Evolutionary conservation across 257 asterid species (phyloP).

Genomic region (Oldenlandia corymbosa): DNA sequence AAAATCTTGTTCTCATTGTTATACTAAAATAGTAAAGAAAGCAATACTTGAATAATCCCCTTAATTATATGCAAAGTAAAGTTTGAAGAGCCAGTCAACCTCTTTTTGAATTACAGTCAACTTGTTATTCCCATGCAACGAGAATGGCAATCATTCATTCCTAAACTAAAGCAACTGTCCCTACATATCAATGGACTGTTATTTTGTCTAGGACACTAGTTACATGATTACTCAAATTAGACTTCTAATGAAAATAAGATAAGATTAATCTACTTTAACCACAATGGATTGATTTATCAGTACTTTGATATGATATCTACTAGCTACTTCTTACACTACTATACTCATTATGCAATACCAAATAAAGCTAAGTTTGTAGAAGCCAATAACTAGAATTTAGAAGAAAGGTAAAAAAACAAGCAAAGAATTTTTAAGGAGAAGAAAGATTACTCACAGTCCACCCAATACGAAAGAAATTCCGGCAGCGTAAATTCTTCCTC

Average conservation of each 20-base stretch:
- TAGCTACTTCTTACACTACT: not conserved
- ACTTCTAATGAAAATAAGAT: not conserved
- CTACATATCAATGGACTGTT: too few species aligned
- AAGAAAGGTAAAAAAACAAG: not conserved
- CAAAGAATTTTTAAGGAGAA: not conserved
- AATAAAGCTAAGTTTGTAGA: too few species aligned
- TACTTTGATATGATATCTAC: not conserved
- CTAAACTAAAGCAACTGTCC: not conserved
- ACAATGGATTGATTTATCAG: too few species aligned
- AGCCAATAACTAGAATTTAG: not conserved
- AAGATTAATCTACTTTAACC: not conserved
- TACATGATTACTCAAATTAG: not conserved
- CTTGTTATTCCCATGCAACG: not conserved
- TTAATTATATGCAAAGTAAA: not conserved
- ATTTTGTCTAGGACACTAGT: not conserved
- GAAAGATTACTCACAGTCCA: slow-evolving; percentile 59
- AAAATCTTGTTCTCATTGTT: too few species aligned
- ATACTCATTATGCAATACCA: too few species aligned
- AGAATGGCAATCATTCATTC: too few species aligned
- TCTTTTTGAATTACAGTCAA: not conserved
- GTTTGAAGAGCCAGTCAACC: not conserved
- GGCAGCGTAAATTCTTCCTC: slow-evolving; percentile 76
- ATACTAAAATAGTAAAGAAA: too few species aligned
- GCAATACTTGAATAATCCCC: too few species aligned
- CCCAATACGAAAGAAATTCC: slow-evolving; percentile 76